Evolutionary conservation across 2,329 filamentous ascomycete genomes (phyloP).

Genomic region (Sclerotinia sclerotiorum): DNA sequence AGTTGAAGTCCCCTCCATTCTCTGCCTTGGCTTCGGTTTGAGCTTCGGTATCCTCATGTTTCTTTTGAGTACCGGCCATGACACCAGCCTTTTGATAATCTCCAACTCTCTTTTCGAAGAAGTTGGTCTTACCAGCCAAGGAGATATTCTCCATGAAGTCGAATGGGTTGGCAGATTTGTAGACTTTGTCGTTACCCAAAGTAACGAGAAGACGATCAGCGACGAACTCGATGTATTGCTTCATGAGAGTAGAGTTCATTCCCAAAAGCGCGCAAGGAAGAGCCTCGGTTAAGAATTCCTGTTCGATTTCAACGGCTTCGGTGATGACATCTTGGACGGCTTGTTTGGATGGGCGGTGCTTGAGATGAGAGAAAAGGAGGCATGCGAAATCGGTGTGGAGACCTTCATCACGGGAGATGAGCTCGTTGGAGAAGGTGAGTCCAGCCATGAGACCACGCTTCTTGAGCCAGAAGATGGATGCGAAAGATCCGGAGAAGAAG

Average conservation of each 20-base stretch:
- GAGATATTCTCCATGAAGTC: constrained; percentile 99
- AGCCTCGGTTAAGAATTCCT: constrained; percentile 96
- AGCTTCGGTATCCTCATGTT: constrained; percentile 50
- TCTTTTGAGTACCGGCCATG: constrained; percentile 87
- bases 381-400: constrained; percentile 99
- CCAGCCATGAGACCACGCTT: constrained; percentile 99
- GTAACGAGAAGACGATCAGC: constrained; percentile 91
- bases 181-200: constrained; percentile 91
- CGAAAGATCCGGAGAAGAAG: constrained; percentile 99
- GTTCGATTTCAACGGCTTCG: constrained; percentile 90
- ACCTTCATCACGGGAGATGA: constrained; percentile 98
- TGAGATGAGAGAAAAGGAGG: constrained; percentile 94
- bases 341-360: constrained; percentile 82
- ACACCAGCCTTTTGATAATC: constrained; percentile 99
- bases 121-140: constrained; percentile 98
- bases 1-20: constrained; percentile 78
- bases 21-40: constrained; percentile 54
- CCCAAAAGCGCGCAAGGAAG: constrained; percentile 89
- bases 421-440: constrained; percentile 98
- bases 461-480: constrained; percentile 99
- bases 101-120: constrained; percentile 99
- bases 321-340: constrained; percentile 84
- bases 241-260: constrained; percentile 98
- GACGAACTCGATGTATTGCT: constrained; percentile 99
- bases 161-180: constrained; percentile 92